phyloP scores from a whole-genome alignment of 441 rosid genomes.

The Adansonia gregorii region DNA sequence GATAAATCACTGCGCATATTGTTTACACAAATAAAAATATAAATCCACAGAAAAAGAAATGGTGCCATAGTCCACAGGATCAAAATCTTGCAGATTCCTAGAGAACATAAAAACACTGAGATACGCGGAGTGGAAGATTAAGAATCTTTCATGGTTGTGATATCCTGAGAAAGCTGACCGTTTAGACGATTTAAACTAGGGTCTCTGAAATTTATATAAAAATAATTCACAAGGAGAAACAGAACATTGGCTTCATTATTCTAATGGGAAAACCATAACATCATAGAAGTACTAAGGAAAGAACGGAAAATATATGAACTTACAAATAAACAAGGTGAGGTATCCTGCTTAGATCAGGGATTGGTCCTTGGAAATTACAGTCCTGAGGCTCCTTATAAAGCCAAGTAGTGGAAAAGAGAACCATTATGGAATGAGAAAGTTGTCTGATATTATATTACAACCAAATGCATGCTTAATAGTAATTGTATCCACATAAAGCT shows the following conservation, averaged over 20 bases:
- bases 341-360: slow-evolving; percentile 86
- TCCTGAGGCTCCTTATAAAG: slow-evolving; percentile 81
- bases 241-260: slow-evolving; percentile 21
- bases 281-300: slow-evolving; percentile 18
- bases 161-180: slow-evolving; percentile 69
- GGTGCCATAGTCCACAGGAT: slow-evolving; percentile 7
- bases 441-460: not conserved
- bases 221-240: not conserved
- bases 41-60: slow-evolving; percentile 19
- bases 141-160: slow-evolving; percentile 84
- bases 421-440: not conserved
- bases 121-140: slow-evolving; percentile 23
- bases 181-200: slow-evolving; percentile 77
- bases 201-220: slow-evolving; percentile 59
- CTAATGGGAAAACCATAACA: slow-evolving; percentile 15
- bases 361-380: slow-evolving; percentile 80
- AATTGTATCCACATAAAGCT: slow-evolving; percentile 13
- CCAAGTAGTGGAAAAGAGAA: slow-evolving; percentile 31
- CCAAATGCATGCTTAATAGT: not conserved
- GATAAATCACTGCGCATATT: slow-evolving; percentile 67
- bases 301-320: slow-evolving; percentile 37
- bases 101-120: slow-evolving; percentile 16
- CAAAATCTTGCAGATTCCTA: slow-evolving; percentile 11
- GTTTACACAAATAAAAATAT: slow-evolving; percentile 27
- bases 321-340: slow-evolving; percentile 84